Evolutionary conservation across 2,329 filamentous ascomycete genomes (phyloP), one percentile per base, ranked within the genome.

Genomic region (Sporothrix globosa): DNA sequence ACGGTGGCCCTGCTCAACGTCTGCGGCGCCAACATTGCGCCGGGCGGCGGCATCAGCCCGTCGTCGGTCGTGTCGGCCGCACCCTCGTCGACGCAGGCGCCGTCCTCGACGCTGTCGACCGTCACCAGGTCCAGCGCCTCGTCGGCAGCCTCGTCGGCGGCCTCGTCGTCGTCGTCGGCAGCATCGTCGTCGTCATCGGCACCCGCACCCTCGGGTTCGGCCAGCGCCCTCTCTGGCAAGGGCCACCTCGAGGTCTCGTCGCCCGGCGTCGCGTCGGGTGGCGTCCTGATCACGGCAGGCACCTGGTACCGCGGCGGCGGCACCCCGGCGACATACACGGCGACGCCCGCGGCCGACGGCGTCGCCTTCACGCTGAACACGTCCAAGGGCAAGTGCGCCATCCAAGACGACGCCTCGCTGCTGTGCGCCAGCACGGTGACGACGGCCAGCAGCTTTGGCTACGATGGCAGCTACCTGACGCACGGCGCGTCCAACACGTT

Each of bases 1-100:
- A 88, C 85, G 60, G 85, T 92, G 19, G 89, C 86, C 3, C 82
- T 80, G 78, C 80, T 92, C 71, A 83, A 91, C 77, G 78, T 92
- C 4, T 92, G 89, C 71, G 70, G 70, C 44, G 56, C 39, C 61
- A 69, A 71, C 67, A 17, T 67, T 9, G 66, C 67, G 19, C 11
- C 46, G 30, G 58, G 46, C 68, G 46, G 30, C 44, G 39, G 44
- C 34, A 10, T 17, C 56, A 27, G 19, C 27, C 44, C 54, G 14
- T 65, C 63, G 19, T 50, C 46, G 17, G 34, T 19, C 27, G 48
- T 24, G 4, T 39, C 61, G 21, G 2, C 67, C 1, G 17, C 24
- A 1, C 10, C 68, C 14, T 19, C 58, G 46, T 4, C 48, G 4
- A 50, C 67, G 30, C 34, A 48, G n/a, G 7, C 44, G 46, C 27